Base-by-base conservation (phyloP, 805 yeast species). In the Metschnikowia kunwiensis region DNA sequence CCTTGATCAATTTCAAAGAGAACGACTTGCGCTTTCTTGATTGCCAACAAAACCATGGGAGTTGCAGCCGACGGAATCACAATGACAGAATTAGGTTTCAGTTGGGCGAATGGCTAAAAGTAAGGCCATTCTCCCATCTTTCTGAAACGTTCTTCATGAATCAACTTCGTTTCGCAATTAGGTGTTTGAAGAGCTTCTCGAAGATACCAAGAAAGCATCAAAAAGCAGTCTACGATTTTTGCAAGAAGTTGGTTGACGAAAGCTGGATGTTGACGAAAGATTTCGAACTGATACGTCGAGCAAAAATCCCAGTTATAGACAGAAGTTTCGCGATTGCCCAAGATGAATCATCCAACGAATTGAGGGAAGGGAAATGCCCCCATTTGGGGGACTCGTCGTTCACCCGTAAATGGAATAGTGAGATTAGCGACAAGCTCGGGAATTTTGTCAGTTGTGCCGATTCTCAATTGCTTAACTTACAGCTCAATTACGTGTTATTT, bases 401-500 rank as follows among this genome's bases (percentile, higher is more conserved):
- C 28, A 27, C 53, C 8, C 57, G 50, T 15, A 56, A 53, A 20
- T 65, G 69, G 69, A 63, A 61, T n/a, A 41, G 49, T 16, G 49
- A 54, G 13, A 42, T 61, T 17, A 47, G 60, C 19, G 54, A 54
- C 24, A 45, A 51, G 18, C 47, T 63, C 12, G 39, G 55, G 15
- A 55, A 55, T 7, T 49, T 44, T 24, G 34, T 60, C 5, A 49
- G 60, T 1, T 54, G 58, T 27, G 47, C 49, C 10, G 54, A 47
- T 13, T 40, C 54, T n/a, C 55, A 65, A 25, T 51, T 68, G 27
- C 43, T 58, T 18, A 65, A 64, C 33, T 39, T 68, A 13, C 70
- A 65, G 29, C 51, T 64, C 39, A 65, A 68, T 40, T 68, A 55
- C 38, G 51, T 61, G 8, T 47, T 66, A 25, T 65, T 65, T 46